A percentile compares a stretch with the other conserved stretches of the same genome.
phyloP scores from a whole-genome alignment of 1,284 basidiomycete genomes.

The Leccinum pachyderme region DNA sequence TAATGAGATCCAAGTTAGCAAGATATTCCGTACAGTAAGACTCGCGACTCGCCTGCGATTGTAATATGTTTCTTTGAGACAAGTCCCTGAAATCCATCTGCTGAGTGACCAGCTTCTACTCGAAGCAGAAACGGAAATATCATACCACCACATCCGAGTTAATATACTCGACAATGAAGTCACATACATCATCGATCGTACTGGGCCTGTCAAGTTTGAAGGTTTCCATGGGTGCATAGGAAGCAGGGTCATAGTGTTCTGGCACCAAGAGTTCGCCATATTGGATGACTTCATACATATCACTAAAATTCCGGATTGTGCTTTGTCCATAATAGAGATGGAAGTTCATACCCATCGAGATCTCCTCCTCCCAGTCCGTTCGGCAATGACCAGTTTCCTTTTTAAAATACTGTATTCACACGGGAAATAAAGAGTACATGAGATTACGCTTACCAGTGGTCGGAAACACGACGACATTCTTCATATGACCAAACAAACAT shows the following conservation, averaged over 20 bases:
- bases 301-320: conserved; percentile 36
- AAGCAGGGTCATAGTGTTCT: conserved; percentile 47
- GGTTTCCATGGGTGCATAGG: conserved; percentile 45
- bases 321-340: conserved; percentile 16
- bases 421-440: background rate
- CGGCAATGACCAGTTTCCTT: conserved; percentile 62
- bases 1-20: background rate
- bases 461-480: conserved; percentile 73
- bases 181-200: conserved; percentile 71
- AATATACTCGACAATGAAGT: conserved; percentile 83
- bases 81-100: conserved; percentile 48
- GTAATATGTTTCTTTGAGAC: conserved; percentile 67
- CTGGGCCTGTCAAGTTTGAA: conserved; percentile 52
- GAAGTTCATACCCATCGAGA: conserved; percentile 59
- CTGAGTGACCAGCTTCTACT: conserved; percentile 4
- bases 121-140: background rate
- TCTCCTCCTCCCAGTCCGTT: conserved; percentile 73
- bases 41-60: conserved; percentile 52
- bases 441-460: conserved; percentile 50
- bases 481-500: conserved; percentile 61
- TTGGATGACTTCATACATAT: conserved; percentile 52
- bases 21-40: background rate
- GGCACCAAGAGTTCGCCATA: conserved; percentile 53
- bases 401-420: background rate
- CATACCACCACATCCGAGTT: conserved; percentile 71